Conservation (phyloP, 371 early-diverging fungal species). For the Circinella umbellata region DNA sequence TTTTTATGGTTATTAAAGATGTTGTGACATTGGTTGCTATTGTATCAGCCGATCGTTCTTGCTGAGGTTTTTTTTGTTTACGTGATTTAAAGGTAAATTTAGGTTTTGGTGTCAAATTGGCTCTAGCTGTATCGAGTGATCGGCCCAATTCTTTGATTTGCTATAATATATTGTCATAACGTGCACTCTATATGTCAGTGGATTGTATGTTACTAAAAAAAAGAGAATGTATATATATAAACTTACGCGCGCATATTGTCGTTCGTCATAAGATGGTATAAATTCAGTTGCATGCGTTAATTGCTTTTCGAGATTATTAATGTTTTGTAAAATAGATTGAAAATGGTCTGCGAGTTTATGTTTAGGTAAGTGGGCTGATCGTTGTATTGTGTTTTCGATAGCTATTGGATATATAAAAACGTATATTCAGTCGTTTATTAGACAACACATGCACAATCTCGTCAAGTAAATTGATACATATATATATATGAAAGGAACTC, state of each 20-base stretch:
- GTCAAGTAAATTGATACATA: too few species aligned
- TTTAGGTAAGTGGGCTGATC: conserved; percentile 30
- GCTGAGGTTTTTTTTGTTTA: conserved; percentile 25
- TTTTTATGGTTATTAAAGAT: conserved; percentile 8
- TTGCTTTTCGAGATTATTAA: conserved; percentile 56
- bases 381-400: conserved; percentile 38
- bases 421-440: neutral
- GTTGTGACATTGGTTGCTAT: neutral
- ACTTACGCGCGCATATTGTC: conserved; percentile 54
- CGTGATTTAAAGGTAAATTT: conserved; percentile 71
- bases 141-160: conserved; percentile 54
- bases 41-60: conserved; percentile 5
- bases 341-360: conserved; percentile 35
- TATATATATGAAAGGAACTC: neutral
- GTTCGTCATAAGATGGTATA: conserved; percentile 65
- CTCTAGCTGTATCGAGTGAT: conserved; percentile 32
- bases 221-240: neutral
- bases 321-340: conserved; percentile 41
- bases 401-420: conserved; percentile 21
- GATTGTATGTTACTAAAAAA: neutral
- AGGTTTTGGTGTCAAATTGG: conserved; percentile 54
- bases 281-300: conserved; percentile 58
- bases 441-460: too few species aligned
- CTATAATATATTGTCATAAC: conserved; percentile 26
- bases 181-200: neutral